Base-by-base conservation (phyloP, 2,329 filamentous ascomycete species). In the Pseudogymnoascus destructans region DNA sequence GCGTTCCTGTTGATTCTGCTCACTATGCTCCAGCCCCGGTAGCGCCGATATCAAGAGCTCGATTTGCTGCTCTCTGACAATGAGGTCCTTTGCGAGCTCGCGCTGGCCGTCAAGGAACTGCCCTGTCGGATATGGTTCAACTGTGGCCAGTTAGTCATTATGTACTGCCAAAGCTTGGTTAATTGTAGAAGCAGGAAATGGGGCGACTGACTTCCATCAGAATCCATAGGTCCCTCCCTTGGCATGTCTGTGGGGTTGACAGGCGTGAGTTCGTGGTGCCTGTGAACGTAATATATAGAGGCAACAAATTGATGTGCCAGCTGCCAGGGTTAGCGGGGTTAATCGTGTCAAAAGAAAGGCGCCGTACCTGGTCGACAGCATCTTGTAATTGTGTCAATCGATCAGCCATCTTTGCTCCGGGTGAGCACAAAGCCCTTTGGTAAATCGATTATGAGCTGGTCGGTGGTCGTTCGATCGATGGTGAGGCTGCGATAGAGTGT, bases 311-410 rank as follows among this genome's bases (percentile, higher is more conserved):
- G 83, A 63, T 82, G 81, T 15, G 81, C 80, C 32, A 87, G 78
- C 84, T 87, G 61, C 11, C 5, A 66, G 58, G 46, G 63, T 60
- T 61, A 65, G 66, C 10, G 8, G 13, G 13, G 61, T 19, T 21
- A 30, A 9, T 23, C 11, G 9, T n/a, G 21, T 10, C 17, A n/a
- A 25, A 3, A n/a, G n/a, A 38, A 32, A 35, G 15, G 10, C 15
- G 10, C 52, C 71, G 32, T 73, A 88, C 87, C 78, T 90, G 83
- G 67, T 93, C 88, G 61, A 92, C 81, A 71, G 87, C 85, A 74
- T 93, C 87, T 72, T 95, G 89, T 59, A 93, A 77, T 70, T 93
- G 88, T 1, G 89, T 92, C 59, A 95, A 77, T 62, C 85, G 78
- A 69, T 95, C 89, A 25, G 79, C 79, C 83, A 89, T 89, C 30